Conservation (phyloP, 768 basidiomycete species). For the Porphyrellus cyaneotinctus region DNA sequence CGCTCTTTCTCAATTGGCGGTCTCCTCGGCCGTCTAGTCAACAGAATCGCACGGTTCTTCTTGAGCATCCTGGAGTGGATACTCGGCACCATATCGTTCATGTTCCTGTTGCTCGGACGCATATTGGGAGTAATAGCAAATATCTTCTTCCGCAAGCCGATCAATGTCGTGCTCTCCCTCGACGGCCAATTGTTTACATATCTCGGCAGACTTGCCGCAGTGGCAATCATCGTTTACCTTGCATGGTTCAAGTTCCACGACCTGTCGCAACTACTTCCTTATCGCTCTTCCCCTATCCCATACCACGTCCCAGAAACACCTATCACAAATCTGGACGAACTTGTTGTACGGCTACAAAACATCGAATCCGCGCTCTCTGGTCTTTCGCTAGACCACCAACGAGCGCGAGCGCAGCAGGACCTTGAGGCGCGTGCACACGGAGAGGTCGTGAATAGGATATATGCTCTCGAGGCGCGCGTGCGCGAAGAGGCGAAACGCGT, state of each 20-base stretch:
- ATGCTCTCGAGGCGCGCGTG: conserved; percentile 52
- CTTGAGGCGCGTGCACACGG: conserved; percentile 46
- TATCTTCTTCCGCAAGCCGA: conserved; percentile 46
- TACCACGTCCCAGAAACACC: conserved; percentile 58
- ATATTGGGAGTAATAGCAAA: conserved; percentile 49
- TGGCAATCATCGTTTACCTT: conserved; percentile 42
- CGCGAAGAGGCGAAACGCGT: conserved; percentile 42
- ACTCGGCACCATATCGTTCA: conserved; percentile 28
- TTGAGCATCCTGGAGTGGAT: conserved; percentile 23
- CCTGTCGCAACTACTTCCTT: conserved; percentile 33
- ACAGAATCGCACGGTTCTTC: conserved; percentile 32
- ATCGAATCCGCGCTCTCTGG: conserved; percentile 63
- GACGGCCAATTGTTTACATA: conserved; percentile 30
- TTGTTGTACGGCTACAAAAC: conserved; percentile 55
- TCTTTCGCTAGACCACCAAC: conserved; percentile 54
- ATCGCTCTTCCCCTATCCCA: conserved; percentile 28
- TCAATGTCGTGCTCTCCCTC: conserved; percentile 35
- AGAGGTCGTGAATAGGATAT: conserved; percentile 53
- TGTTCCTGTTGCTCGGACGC: conserved; percentile 44
- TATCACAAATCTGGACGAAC: conserved; percentile 61
- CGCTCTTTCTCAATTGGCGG: conserved; percentile 44
- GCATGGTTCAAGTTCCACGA: conserved; percentile 45
- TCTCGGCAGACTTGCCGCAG: conserved; percentile 41
- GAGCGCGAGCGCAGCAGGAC: conserved; percentile 47
- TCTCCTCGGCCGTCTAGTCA: conserved; percentile 41